Evolutionary conservation across 352 stramenopile species (phyloP), one percentile per base, ranked within the genome.

Genomic region (Globisporangium camurandrum): DNA sequence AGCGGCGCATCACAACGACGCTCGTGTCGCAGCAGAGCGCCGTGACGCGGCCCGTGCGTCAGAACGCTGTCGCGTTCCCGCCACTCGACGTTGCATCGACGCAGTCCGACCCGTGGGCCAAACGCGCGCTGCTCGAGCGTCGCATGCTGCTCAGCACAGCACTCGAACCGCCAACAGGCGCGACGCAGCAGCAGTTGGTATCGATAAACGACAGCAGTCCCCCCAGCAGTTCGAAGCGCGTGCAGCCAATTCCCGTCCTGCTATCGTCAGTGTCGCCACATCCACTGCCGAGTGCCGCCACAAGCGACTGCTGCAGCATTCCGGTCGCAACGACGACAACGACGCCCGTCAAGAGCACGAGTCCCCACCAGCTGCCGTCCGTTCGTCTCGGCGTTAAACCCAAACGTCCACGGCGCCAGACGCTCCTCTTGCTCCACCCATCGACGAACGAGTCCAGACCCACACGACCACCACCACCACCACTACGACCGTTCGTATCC

Each of bases 1-100:
- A 73, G 48, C 56, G 69, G 8, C 55, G 69, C 17, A 80, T 80
- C 54, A 80, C 69, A 0, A 80, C 69, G 8, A 80, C 66, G 19
- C 46, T 80, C 12, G 14, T 80, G 40, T 70, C 61, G 5, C 39
- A 67, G 51, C n/a, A 49, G 66, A 26, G 56, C 57, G 19, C 34
- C 54, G 2, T 74, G 34, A 54, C 60, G 17, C 50, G 61, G 14
- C 59, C 66, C 5, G 46, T 76, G 28, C 58, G 56, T n/a, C n/a
- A n/a, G n/a, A 37, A 37, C n/a, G 22, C 54, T 8, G 64, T 69
- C 9, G 45, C 59, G 1, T 79, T 75, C 36, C 65, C 62, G n/a
- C 40, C 57, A 9, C 50, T 71, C 9, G 30, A n/a, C 30, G 53
- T 24, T 22, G 47, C 11, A 12, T 37, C 3, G 42, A 49, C 17